Evolutionary conservation across 768 basidiomycete species (phyloP), one percentile per base, ranked within the genome.

Genomic region (Chlorophyllum brunneum): DNA sequence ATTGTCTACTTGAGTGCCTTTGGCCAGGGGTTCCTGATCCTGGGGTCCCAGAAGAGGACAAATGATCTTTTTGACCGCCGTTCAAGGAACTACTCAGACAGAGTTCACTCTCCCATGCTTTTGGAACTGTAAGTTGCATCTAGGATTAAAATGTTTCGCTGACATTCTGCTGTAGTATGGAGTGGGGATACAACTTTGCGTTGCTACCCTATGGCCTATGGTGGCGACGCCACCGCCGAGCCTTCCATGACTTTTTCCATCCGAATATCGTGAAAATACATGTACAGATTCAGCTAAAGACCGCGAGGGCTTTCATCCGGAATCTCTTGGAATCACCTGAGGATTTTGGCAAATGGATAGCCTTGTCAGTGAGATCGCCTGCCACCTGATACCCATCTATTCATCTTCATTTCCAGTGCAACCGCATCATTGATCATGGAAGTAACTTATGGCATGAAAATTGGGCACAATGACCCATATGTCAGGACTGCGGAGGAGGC

Each of bases 31-130:
- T 58, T 65, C 23, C 44, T 69, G 8, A 49, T 67, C 11, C 43
- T 69, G 3, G 58, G 59, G 18, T 58, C 51, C 8, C 27, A 54
- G 5, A 74, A 56, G 70, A 71, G 59, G 67, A 70, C 48, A 1
- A 63, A 66, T 33, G 82, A 84, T 23, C 70, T 84, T 1, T 75
- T 85, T 16, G 81, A 83, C 39, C 80, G 74, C 53, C 68, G 76
- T 6, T 77, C 75, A 3, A 58, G 67, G 8, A 79, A 76, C 41
- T 83, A 83, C 53, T 82, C 83, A 0, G 77, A 78, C 48, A 70
- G 79, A 43, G 66, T 66, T 30, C 55, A 67, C 33, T 59, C 76
- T 24, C 70, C 72, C 0, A 79, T 81, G 79, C 67, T 77, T 36
- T 71, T 75, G 41, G 78, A 76, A 26, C 48, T 81, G 77, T 78